phyloP scores from a whole-genome alignment of 163 green algal genomes.

The Coccomyxa subellipsoidea region DNA sequence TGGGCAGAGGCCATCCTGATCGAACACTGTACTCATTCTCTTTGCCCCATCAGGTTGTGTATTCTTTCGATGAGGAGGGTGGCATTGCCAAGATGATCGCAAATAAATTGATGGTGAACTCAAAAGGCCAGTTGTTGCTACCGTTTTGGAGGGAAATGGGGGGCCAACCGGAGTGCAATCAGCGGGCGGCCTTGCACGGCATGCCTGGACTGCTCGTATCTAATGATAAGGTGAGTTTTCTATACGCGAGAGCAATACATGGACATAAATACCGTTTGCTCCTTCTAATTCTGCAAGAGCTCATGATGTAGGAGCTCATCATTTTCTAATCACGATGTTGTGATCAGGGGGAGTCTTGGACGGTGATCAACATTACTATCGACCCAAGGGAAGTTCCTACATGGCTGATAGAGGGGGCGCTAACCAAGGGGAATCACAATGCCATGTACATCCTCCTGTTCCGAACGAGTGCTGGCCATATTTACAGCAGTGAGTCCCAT shows the following conservation, averaged over 20 bases:
- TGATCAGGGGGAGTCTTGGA: slow-evolving; percentile 10
- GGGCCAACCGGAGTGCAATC: not conserved
- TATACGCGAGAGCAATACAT: too few relatives aligned
- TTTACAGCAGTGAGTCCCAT: slow-evolving; percentile 1
- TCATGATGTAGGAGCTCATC: too few relatives aligned
- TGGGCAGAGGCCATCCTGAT: too few relatives aligned
- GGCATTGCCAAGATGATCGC: slow-evolving; percentile 32
- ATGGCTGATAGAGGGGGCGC: slow-evolving; percentile 21
- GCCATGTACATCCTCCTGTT: slow-evolving; percentile 14
- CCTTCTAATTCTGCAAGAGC: too few relatives aligned
- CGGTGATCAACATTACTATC: not conserved
- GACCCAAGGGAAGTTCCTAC: not conserved
- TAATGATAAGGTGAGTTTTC: not conserved
- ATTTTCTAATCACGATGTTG: too few relatives aligned
- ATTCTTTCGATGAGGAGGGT: slow-evolving; percentile 13
- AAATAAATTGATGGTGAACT: slow-evolving; percentile 16
- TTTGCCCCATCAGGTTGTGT: slow-evolving; percentile 14
- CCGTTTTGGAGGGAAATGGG: slow-evolving; percentile 33
- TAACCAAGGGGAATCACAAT: not conserved
- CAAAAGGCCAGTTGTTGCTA: slow-evolving; percentile 24
- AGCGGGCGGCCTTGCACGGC: not conserved
- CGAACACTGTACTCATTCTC: too few relatives aligned
- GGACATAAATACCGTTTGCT: too few relatives aligned
- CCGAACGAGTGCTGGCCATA: slow-evolving; percentile 9
- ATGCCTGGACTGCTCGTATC: slow-evolving; percentile 12